phyloP scores from a whole-genome alignment of 805 yeast genomes.

The Wickerhamomyces canadensis region DNA sequence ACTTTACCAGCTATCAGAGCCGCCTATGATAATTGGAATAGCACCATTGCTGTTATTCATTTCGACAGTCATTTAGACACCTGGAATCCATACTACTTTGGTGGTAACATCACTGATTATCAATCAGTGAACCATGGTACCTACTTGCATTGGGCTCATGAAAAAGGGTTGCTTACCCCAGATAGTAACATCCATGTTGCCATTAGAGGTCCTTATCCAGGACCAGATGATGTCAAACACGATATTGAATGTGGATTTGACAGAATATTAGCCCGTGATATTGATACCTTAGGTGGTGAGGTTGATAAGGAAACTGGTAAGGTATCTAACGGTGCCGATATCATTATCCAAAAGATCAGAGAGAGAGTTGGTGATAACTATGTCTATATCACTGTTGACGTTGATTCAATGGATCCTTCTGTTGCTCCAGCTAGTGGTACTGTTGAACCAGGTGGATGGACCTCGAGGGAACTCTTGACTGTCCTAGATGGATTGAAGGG shows the following conservation, averaged over 20 bases:
- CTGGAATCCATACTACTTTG: slow-evolving; percentile 58
- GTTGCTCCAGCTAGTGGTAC: slow-evolving; percentile 51
- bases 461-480: slow-evolving; percentile 39
- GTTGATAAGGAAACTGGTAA: not conserved
- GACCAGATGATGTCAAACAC: slow-evolving; percentile 31
- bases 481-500: slow-evolving; percentile 41
- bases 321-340: slow-evolving; percentile 14
- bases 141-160: slow-evolving; percentile 63
- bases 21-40: slow-evolving; percentile 38
- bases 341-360: slow-evolving; percentile 31
- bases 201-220: slow-evolving; percentile 55
- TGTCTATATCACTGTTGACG: slow-evolving; percentile 44
- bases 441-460: slow-evolving; percentile 49
- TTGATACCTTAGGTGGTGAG: slow-evolving; percentile 35
- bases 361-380: slow-evolving; percentile 33
- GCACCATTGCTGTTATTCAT: slow-evolving; percentile 42
- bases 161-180: slow-evolving; percentile 50
- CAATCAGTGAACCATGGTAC: slow-evolving; percentile 64
- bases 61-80: slow-evolving; percentile 53
- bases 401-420: slow-evolving; percentile 47
- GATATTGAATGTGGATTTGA: slow-evolving; percentile 46
- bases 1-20: slow-evolving; percentile 44
- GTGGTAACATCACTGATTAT: slow-evolving; percentile 57
- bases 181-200: slow-evolving; percentile 57
- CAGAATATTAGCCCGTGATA: slow-evolving; percentile 40